Percentiles rank a stretch among this genome's conserved stretches.
Evolutionary conservation across 345 rosid species (phyloP).

Genomic region (Sisymbrium altissimum): DNA sequence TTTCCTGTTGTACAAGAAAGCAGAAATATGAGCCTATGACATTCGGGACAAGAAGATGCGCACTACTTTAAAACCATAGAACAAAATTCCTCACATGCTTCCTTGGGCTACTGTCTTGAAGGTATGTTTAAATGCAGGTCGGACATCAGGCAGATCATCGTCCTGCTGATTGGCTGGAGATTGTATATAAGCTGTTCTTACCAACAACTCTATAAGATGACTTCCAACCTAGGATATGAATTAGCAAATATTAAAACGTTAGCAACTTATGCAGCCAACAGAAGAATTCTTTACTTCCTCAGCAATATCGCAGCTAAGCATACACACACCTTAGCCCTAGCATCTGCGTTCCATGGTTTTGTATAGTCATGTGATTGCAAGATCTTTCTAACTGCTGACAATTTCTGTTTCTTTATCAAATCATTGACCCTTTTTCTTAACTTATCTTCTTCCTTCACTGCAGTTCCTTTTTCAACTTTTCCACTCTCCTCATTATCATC

Average conservation of each 20-base stretch:
- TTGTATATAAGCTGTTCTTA: conserved; percentile 82
- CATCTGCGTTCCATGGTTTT: conserved; percentile 69
- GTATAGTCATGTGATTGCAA: conserved; percentile 65
- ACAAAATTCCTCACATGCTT: conserved; percentile 46
- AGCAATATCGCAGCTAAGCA: conserved; percentile 18
- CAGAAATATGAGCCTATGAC: conserved; percentile 12
- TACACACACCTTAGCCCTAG: conserved; percentile 79
- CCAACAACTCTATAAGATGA: conserved; percentile 75
- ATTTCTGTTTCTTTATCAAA: conserved; percentile 76
- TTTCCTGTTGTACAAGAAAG: conserved; percentile 47
- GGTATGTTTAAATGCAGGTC: conserved; percentile 90
- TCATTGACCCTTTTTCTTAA: conserved; percentile 68
- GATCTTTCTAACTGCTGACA: conserved; percentile 74
- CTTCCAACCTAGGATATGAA: conserved; percentile 76
- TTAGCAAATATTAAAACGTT: conserved; percentile 12
- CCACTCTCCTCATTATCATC: conserved; percentile 37
- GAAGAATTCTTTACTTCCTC: neutral
- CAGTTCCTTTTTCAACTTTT: conserved; percentile 42
- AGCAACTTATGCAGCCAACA: conserved; percentile 12
- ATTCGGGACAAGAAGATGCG: conserved; percentile 7
- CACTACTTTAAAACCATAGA: conserved; percentile 15
- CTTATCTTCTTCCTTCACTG: conserved; percentile 52
- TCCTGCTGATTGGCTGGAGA: conserved; percentile 62
- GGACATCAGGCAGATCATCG: conserved; percentile 70
- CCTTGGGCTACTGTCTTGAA: conserved; percentile 47